phyloP scores from a whole-genome alignment of 345 rosid genomes.

The Reutealis trisperma region DNA sequence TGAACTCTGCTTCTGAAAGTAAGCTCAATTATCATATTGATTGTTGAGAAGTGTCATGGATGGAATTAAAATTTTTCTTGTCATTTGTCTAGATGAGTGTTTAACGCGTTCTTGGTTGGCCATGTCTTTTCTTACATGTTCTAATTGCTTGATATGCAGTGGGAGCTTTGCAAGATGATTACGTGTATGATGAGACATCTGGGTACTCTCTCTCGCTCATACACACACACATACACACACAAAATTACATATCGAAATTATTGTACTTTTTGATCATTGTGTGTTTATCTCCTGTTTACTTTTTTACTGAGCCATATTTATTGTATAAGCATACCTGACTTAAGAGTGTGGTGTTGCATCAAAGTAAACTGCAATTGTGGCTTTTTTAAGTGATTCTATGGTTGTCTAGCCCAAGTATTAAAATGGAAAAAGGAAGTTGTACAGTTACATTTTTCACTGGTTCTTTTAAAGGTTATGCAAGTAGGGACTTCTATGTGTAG shows the following conservation, averaged over 20 bases:
- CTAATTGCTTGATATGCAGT: constrained; percentile 40
- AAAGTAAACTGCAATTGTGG: neutral
- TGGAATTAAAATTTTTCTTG: neutral
- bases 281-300: neutral
- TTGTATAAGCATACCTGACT: neutral
- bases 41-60: neutral
- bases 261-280: neutral
- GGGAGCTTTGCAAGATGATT: constrained; percentile 61
- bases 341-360: neutral
- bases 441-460: neutral
- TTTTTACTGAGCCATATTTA: neutral
- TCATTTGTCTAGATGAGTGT: neutral
- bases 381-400: neutral
- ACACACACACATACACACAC: neutral
- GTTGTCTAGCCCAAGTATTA: too few relatives aligned
- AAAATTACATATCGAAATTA: neutral
- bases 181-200: constrained; percentile 80
- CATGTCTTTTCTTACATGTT: neutral
- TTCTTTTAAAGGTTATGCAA: neutral
- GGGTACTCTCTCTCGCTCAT: constrained; percentile 56
- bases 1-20: constrained; percentile 38
- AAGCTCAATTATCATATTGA: constrained; percentile 12
- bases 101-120: neutral
- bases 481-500: neutral
- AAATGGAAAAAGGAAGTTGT: neutral